Conservation (phyloP, 2,329 filamentous ascomycete species). For the Fusarium duplospermum region DNA sequence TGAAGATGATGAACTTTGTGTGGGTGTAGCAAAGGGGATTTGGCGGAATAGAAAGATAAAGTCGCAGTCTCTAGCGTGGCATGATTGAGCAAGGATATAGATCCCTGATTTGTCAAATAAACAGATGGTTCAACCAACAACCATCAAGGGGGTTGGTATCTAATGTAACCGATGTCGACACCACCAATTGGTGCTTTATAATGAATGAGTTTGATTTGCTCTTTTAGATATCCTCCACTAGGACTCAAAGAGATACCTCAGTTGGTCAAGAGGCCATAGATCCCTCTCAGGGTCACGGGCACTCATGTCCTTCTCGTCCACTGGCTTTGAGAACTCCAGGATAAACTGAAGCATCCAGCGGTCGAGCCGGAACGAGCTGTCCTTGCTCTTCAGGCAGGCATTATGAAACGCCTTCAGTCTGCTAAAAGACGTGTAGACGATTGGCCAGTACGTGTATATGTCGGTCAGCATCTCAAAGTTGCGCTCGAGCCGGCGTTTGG, state of each 20-base stretch:
- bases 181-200: background rate
- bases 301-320: background rate
- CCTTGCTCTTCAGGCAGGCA: slow-evolving; percentile 1
- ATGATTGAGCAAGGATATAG: background rate
- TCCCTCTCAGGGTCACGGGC: background rate
- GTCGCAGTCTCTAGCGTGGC: background rate
- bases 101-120: background rate
- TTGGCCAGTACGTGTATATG: slow-evolving; percentile 55
- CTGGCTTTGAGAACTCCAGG: slow-evolving; percentile 1
- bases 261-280: background rate
- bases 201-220: background rate
- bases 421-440: background rate
- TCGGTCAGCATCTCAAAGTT: slow-evolving; percentile 58
- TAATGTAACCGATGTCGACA: background rate
- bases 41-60: background rate
- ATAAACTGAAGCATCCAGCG: slow-evolving; percentile 21
- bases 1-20: background rate
- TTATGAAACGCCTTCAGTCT: slow-evolving; percentile 13
- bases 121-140: background rate
- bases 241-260: background rate
- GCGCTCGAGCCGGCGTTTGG: slow-evolving; percentile 52
- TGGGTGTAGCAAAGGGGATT: background rate
- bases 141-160: background rate
- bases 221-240: background rate
- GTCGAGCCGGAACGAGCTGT: slow-evolving; percentile 11